A percentile compares a stretch with the other conserved stretches of the same genome.
Evolutionary conservation across 2,329 filamentous ascomycete genomes (phyloP).

Genomic region (Aureobasidium sp.): DNA sequence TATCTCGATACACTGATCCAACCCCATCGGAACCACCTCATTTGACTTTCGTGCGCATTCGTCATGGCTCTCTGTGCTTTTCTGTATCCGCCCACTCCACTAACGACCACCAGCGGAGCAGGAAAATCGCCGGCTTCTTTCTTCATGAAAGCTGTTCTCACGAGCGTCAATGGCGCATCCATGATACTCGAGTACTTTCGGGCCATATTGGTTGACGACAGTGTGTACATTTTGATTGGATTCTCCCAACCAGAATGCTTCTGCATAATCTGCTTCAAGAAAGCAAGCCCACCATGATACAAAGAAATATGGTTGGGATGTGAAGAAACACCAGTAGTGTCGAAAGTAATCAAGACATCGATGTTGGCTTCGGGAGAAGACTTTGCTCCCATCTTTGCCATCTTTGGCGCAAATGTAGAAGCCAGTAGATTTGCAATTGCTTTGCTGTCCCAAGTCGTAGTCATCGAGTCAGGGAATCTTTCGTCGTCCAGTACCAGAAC

Average conservation of each 20-base stretch:
- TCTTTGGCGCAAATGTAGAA: slow-evolving; percentile 64
- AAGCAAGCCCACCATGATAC: slow-evolving; percentile 70
- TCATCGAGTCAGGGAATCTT: slow-evolving; percentile 87
- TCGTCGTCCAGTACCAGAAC: slow-evolving; percentile 78
- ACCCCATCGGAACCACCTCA: slow-evolving; percentile 96
- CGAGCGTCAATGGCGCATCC: slow-evolving; percentile 63
- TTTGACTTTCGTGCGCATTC: slow-evolving; percentile 83
- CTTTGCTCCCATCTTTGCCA: slow-evolving; percentile 37
- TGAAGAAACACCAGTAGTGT: slow-evolving; percentile 69
- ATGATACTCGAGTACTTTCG: slow-evolving; percentile 78
- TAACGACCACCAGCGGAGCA: slow-evolving; percentile 62
- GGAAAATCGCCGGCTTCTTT: slow-evolving; percentile 49
- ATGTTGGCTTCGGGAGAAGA: slow-evolving; percentile 51
- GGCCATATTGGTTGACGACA: slow-evolving; percentile 62
- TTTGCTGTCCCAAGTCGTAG: slow-evolving; percentile 62
- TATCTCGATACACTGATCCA: slow-evolving; percentile 90
- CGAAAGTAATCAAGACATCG: slow-evolving; percentile 85
- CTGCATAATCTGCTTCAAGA: slow-evolving; percentile 59
- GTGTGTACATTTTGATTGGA: slow-evolving; percentile 78
- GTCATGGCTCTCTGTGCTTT: slow-evolving; percentile 83
- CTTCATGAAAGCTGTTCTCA: slow-evolving; percentile 42
- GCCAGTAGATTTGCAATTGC: slow-evolving; percentile 65
- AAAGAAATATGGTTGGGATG: slow-evolving; percentile 94
- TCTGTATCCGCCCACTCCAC: slow-evolving; percentile 54
- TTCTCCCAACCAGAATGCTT: slow-evolving; percentile 57